Evolutionary conservation across 257 asterid genomes (phyloP).

Genomic region (Solanum gracilifrons): DNA sequence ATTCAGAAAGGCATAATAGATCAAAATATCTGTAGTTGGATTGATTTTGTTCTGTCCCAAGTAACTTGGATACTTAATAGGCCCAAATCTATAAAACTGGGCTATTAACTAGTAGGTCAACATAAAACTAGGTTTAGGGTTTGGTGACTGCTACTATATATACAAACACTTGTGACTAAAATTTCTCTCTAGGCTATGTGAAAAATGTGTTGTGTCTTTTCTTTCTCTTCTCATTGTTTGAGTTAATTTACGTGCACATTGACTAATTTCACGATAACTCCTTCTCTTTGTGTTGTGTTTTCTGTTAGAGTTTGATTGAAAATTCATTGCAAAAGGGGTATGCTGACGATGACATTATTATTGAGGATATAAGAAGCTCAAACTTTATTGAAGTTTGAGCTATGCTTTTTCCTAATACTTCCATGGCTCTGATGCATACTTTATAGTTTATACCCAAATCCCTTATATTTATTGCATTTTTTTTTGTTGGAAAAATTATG

Average conservation of each 20-base stretch:
- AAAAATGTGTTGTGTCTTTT: not conserved
- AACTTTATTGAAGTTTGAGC: conserved; percentile 7
- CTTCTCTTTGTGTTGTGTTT: not conserved
- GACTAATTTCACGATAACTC: not conserved
- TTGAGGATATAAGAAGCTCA: conserved; percentile 10
- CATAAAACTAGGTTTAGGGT: not conserved
- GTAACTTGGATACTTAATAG: not conserved
- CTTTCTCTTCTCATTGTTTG: not conserved
- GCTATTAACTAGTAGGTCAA: not conserved
- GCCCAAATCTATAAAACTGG: not conserved
- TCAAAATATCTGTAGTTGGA: not conserved
- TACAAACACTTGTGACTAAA: not conserved
- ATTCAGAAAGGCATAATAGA: not conserved
- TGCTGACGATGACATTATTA: conserved; percentile 25
- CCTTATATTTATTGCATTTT: not conserved
- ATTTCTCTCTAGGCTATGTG: not conserved
- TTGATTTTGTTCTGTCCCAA: not conserved
- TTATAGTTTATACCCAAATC: not conserved
- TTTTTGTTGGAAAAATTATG: not conserved
- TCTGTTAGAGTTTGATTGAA: not conserved
- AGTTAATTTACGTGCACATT: not conserved
- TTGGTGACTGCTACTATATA: not conserved
- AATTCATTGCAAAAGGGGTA: not conserved
- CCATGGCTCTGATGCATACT: conserved; percentile 41
- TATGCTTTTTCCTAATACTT: conserved; percentile 19